These are phyloP conservation scores for Ilex paraguariensis DNA, from an alignment of 305 asterid species.

Conservation along the genomic window DNA sequence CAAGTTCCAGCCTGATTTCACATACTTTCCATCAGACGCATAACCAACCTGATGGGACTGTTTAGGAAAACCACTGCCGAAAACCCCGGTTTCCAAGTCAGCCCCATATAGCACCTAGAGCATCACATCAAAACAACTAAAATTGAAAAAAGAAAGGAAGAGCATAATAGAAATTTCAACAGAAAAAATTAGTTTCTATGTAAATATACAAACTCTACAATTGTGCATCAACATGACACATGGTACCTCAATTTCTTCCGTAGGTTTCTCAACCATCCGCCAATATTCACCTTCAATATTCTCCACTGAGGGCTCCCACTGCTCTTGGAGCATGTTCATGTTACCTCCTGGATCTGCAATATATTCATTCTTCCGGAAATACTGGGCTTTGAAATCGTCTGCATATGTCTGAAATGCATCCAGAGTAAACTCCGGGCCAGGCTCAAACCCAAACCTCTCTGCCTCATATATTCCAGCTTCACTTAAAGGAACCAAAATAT, in stretches of 20 bases:
- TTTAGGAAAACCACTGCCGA: conserved; percentile 91
- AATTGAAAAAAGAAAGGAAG: conserved; percentile 11
- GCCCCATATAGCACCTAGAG: conserved; percentile 85
- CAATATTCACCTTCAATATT: conserved; percentile 86
- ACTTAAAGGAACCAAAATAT: conserved; percentile 26
- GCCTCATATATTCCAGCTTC: conserved; percentile 44
- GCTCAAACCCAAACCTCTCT: conserved; percentile 75
- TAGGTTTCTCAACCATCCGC: conserved; percentile 87
- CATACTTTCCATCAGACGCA: conserved; percentile 50
- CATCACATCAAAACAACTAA: conserved; percentile 12
- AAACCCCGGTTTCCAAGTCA: conserved; percentile 79
- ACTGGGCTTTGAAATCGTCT: conserved; percentile 64
- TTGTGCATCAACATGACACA: conserved; percentile 1
- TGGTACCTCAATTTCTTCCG: conserved; percentile 79
- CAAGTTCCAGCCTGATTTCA: conserved; percentile 80
- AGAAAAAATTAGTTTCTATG: not conserved
- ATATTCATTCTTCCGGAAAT: conserved; percentile 35
- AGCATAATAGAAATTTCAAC: not conserved
- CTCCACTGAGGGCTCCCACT: conserved; percentile 59
- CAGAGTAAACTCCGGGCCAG: conserved; percentile 75
- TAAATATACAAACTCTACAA: not conserved
- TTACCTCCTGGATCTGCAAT: conserved; percentile 24
- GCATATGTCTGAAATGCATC: conserved; percentile 72
- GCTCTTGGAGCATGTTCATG: conserved; percentile 27
- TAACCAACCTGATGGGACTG: conserved; percentile 39